Evolutionary conservation across 2,329 filamentous ascomycete species (phyloP).

Genomic region (Ceratocystis colombiana): DNA sequence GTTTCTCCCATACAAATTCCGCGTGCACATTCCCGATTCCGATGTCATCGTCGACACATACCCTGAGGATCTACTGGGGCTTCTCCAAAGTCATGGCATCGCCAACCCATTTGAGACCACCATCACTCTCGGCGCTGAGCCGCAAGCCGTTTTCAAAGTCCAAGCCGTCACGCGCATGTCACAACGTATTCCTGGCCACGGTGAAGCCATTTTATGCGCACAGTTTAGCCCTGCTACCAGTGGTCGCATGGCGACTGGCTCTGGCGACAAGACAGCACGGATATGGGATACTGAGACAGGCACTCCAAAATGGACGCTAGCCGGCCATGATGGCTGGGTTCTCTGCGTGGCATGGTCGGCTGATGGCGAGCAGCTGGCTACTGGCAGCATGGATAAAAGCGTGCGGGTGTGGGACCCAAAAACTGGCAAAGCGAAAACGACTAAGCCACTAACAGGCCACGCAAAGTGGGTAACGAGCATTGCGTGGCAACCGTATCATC

Average conservation of each 20-base stretch:
- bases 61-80: constrained; percentile 44
- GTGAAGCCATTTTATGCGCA: constrained; percentile 75
- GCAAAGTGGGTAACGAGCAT: constrained; percentile 80
- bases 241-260: constrained; percentile 71
- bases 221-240: constrained; percentile 76
- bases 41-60: constrained; percentile 47
- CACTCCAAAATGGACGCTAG: constrained; percentile 73
- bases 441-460: constrained; percentile 65
- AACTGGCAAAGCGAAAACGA: constrained; percentile 63
- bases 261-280: constrained; percentile 79
- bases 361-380: constrained; percentile 70
- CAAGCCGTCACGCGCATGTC: constrained; percentile 85
- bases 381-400: constrained; percentile 85
- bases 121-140: constrained; percentile 51
- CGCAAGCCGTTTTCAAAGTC: constrained; percentile 88
- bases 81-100: constrained; percentile 47
- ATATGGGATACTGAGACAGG: constrained; percentile 95
- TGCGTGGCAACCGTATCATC: constrained; percentile 88
- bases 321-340: constrained; percentile 85
- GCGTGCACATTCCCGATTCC: constrained; percentile 47
- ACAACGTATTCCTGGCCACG: constrained; percentile 80
- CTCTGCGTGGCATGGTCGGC: constrained; percentile 79
- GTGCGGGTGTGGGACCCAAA: constrained; percentile 83
- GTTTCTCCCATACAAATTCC: constrained; percentile 52
- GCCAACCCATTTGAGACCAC: constrained; percentile 49